Evolutionary conservation across 176 grass and related monocot genomes (phyloP).

Genomic region (Avena insularis): DNA sequence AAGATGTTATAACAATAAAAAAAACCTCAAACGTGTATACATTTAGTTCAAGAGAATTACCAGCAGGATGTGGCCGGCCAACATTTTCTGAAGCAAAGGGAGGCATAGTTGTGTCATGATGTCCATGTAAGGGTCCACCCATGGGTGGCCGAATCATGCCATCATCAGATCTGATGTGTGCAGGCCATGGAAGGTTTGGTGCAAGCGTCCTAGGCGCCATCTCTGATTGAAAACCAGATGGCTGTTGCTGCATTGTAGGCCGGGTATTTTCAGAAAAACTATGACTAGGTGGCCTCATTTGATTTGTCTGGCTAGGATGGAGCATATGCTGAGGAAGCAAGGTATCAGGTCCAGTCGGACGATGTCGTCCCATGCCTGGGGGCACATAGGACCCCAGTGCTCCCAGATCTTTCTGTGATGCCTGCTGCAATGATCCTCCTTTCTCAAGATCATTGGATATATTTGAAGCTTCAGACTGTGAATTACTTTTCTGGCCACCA

Average conservation of each 20-base stretch:
- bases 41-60: slow-evolving; percentile 52
- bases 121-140: slow-evolving; percentile 48
- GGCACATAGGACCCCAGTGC: slow-evolving; percentile 29
- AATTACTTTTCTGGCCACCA: slow-evolving; percentile 43
- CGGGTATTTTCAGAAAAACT: slow-evolving; percentile 47
- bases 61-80: slow-evolving; percentile 41
- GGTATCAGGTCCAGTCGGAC: slow-evolving; percentile 48
- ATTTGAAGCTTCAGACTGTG: slow-evolving; percentile 39
- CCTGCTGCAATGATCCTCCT: slow-evolving; percentile 47
- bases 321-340: slow-evolving; percentile 55
- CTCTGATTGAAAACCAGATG: slow-evolving; percentile 51
- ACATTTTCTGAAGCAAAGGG: slow-evolving; percentile 62
- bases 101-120: slow-evolving; percentile 48
- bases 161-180: slow-evolving; percentile 45
- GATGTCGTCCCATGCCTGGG: slow-evolving; percentile 47
- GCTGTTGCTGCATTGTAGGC: slow-evolving; percentile 42
- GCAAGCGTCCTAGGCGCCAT: slow-evolving; percentile 44
- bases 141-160: slow-evolving; percentile 48
- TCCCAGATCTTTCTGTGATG: slow-evolving; percentile 40
- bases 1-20: slow-evolving; percentile 35
- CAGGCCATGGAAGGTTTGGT: slow-evolving; percentile 41
- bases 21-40: slow-evolving; percentile 40
- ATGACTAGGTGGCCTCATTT: slow-evolving; percentile 54
- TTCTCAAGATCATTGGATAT: slow-evolving; percentile 43
- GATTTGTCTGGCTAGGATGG: slow-evolving; percentile 46